Base-by-base conservation (phyloP, 1,284 basidiomycete genomes). In the Macrocybe sp. region DNA sequence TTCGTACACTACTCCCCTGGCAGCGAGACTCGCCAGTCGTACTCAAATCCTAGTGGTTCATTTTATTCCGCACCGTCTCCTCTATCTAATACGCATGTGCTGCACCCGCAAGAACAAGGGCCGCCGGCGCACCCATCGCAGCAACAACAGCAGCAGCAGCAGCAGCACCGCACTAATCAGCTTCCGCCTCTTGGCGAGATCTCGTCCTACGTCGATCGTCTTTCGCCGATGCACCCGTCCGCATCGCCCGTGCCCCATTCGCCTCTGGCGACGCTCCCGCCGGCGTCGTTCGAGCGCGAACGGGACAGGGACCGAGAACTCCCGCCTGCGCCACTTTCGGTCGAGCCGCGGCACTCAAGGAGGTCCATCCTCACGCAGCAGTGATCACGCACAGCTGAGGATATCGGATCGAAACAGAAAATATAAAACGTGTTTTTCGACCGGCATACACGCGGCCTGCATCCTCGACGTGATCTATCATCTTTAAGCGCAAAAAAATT, bases 241-340 rank as follows among this genome's bases (percentile, higher is more conserved):
- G 58, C 60, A 31, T 61, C 63, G 11, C 54, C 59, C 5, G 44
- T 60, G 28, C 54, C 64, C 2, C 65, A 66, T 53, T 64, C 67
- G 6, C 62, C 67, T 7, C 55, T 68, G 29, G 63, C 73, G 10
- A 70, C 70, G 28, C 40, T 61, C 39, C 55, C 65, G 10, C 67
- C 75, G 1, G 65, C 78, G 35, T 81, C 78, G 1, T 82, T 75
- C 58, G 81, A 83, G 54, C 74, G 81, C 44, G 79, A 81, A 37
- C 55, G 63, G 48, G 66, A 66, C 32, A 58, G 60, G 38, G 66
- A 65, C 42, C 57, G 60, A 40, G 64, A 65, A 30, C 53, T 69
- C 29, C 67, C 66, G 8, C 65, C 68, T n/a, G 60, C 67, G 12
- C 62, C 67, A n/a, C 51, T 70, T 41, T 66, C 66, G 32, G 64